Evolutionary conservation across 2,329 filamentous ascomycete genomes (phyloP).

Genomic region (Coniochaeta sp.): DNA sequence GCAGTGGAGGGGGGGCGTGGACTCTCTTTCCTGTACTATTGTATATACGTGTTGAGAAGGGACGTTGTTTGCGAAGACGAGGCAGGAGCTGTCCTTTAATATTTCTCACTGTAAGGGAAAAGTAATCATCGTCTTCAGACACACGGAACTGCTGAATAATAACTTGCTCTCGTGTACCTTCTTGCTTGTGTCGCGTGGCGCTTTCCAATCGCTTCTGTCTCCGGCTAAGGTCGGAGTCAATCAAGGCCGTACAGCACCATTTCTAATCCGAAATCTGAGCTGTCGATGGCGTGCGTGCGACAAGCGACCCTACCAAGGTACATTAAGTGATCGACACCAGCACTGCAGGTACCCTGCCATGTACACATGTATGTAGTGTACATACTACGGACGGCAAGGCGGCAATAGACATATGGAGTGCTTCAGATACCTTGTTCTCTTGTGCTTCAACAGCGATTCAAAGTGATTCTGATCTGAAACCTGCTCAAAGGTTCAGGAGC

Average conservation of each 20-base stretch:
- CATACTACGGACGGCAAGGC: neutral
- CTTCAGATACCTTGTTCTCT: neutral
- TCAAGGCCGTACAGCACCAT: neutral
- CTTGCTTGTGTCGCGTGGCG: neutral
- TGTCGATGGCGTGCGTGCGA: neutral
- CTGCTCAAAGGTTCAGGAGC: neutral
- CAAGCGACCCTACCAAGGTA: too few relatives aligned
- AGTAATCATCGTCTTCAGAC: neutral
- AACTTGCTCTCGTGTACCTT: neutral
- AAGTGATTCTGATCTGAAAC: slow-evolving; percentile 1
- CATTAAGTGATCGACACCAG: neutral
- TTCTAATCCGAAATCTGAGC: neutral
- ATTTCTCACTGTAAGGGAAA: neutral
- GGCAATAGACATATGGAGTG: neutral
- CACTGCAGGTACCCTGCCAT: neutral
- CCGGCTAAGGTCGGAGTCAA: neutral
- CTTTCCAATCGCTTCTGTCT: neutral
- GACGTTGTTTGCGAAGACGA: neutral
- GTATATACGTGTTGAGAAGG: neutral
- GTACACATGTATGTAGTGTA: too few relatives aligned
- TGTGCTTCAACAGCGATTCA: neutral
- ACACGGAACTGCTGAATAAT: neutral
- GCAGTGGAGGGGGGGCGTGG: neutral
- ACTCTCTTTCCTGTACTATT: too few relatives aligned
- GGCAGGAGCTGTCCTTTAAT: neutral